These are phyloP conservation scores for Penicillium sp. DNA, from an alignment of 2,329 filamentous ascomycete species.

Conservation along the genomic window DNA sequence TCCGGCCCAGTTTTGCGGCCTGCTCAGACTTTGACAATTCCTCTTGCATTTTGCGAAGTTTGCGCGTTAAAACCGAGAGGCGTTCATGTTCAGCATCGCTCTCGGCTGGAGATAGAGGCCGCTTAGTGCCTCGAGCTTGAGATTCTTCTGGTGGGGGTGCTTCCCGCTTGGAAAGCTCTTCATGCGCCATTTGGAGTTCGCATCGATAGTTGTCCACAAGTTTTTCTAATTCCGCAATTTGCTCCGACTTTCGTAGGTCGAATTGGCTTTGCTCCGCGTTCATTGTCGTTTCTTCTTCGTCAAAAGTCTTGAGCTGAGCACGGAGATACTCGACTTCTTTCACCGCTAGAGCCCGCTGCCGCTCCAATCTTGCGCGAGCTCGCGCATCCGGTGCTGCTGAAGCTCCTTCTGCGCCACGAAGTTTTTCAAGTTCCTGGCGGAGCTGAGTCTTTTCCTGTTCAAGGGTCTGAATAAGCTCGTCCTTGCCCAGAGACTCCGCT, in stretches of 20 bases:
- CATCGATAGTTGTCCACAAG: constrained; percentile 79
- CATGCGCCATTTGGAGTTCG: constrained; percentile 69
- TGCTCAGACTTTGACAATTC: constrained; percentile 65
- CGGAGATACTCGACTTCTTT: constrained; percentile 94
- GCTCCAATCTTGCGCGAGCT: constrained; percentile 67
- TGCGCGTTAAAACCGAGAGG: constrained; percentile 75
- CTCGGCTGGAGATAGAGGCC: constrained; percentile 54
- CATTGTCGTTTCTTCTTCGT: constrained; percentile 82
- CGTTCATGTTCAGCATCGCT: constrained; percentile 58
- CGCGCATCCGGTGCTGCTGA: constrained; percentile 54
- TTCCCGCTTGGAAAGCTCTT: constrained; percentile 65
- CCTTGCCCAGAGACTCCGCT: constrained; percentile 69
- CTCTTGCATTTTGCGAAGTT: constrained; percentile 79
- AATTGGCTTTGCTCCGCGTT: constrained; percentile 62
- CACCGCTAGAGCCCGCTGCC: constrained; percentile 75
- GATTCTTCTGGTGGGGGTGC: constrained; percentile 38
- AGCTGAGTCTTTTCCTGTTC: constrained; percentile 64
- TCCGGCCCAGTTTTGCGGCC: constrained; percentile 63
- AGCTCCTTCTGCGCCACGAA: constrained; percentile 48
- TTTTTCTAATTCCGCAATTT: constrained; percentile 75
- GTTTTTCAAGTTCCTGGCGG: constrained; percentile 62
- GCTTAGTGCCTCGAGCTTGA: constrained; percentile 54
- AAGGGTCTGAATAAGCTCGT: constrained; percentile 65
- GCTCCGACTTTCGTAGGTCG: constrained; percentile 66
- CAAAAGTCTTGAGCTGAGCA: constrained; percentile 81